Base-by-base conservation (phyloP, 2,329 filamentous ascomycete genomes). In the Didymosphaeria variabile region DNA sequence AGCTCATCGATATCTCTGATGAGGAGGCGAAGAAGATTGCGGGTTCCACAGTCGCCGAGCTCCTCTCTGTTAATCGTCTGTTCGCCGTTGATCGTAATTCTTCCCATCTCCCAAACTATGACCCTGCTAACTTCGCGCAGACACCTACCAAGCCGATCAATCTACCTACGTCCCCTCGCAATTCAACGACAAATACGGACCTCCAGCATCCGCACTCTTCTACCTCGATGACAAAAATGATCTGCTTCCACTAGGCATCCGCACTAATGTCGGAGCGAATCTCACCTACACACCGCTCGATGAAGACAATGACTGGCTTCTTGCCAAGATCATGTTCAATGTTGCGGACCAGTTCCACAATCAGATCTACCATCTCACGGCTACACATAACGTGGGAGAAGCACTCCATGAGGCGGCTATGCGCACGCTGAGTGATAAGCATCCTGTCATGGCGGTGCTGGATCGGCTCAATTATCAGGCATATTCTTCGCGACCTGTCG, bases 241-340 rank as follows among this genome's bases (percentile, higher is more conserved):
- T 13, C 40, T 59, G 32, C 51, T 59, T 5, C 57, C 57, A 7
- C 44, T 59, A 1, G 52, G 44, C 12, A 59, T 59, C 26, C 42
- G 38, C 13, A 55, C 52, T 9, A 59, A 59, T 17, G 44, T 55
- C 17, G 57, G 52, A n/a, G 26, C 40, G 10, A 55, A 59, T 23
- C 44, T 59, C 26, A 55, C 52, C n/a, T 59, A 59, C 34, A 55
- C 57, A 3, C 42, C 42, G 15, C 44, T 55, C 26, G 57, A 59
- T 15, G 19, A 21, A 15, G 34, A 46, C 7, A 51, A 44, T 12
- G 51, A 59, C 45, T 55, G 57, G 57, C 51, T 59, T 32, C 51
- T 59, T 13, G 57, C 57, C 26, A 59, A 59, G 52, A 59, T 59
- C 15, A 55, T 55, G 23, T 59, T 59, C 52, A 55, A 59, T 15